A percentile compares a stretch with the other conserved stretches of the same genome.
phyloP scores from a whole-genome alignment of 139 green algal genomes.

The Pleodorina starrii region DNA sequence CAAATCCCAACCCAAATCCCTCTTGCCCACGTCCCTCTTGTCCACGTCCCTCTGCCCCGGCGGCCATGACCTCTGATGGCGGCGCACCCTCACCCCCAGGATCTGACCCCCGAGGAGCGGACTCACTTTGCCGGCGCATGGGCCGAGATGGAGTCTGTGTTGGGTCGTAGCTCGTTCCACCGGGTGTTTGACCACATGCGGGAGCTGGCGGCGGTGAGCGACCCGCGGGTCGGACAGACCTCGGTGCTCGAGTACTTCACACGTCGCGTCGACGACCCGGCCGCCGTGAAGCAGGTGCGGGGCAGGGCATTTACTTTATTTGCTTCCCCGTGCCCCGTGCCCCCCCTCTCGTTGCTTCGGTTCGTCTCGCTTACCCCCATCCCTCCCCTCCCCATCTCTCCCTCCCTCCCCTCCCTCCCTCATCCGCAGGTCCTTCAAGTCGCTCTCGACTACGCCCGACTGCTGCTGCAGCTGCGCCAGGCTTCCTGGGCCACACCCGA shows the following conservation, averaged over 20 bases:
- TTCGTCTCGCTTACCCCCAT: not conserved
- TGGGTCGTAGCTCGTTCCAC: conserved; percentile 68
- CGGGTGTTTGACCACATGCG: conserved; percentile 61
- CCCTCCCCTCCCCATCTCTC: not conserved
- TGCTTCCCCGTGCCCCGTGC: not conserved
- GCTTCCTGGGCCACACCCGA: conserved; percentile 50
- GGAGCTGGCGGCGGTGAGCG: conserved; percentile 40
- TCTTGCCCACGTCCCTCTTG: not conserved
- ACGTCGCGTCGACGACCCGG: conserved; percentile 1
- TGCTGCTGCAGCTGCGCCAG: conserved; percentile 66
- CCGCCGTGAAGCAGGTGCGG: conserved; percentile 15
- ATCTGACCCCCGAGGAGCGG: conserved; percentile 41
- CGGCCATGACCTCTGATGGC: too few relatives aligned
- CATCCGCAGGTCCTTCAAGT: conserved; percentile 45
- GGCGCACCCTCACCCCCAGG: too few relatives aligned
- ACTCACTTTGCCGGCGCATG: conserved; percentile 51
- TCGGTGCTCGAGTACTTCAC: conserved; percentile 65
- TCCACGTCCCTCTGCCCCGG: too few relatives aligned
- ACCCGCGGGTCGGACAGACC: conserved; percentile 30
- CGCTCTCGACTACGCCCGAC: conserved; percentile 63
- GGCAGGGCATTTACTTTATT: not conserved
- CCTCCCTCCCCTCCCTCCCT: not conserved
- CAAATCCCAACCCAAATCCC: not conserved
- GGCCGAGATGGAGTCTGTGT: conserved; percentile 59
- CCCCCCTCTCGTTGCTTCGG: not conserved